Percentiles rank a stretch among this genome's conserved stretches.
phyloP scores from a whole-genome alignment of 2,329 filamentous ascomycete species.

The Alternaria sp. region DNA sequence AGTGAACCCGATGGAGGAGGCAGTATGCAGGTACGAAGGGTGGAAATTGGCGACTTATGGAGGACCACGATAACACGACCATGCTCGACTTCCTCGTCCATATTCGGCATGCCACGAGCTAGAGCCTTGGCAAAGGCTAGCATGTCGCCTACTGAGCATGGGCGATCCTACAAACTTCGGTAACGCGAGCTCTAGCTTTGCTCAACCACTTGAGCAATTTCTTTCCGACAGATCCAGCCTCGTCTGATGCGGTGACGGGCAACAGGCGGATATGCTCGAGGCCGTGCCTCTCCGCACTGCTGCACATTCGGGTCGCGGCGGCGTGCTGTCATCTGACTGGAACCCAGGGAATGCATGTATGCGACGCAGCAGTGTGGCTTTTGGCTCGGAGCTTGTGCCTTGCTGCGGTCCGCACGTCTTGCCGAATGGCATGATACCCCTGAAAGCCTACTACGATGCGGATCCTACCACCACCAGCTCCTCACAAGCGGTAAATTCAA shows the following conservation, averaged over 20 bases:
- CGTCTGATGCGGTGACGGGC: background rate
- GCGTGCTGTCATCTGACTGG: background rate
- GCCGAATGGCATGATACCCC: constrained; percentile 14
- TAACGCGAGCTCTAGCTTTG: constrained; percentile 7
- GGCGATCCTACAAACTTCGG: constrained; percentile 9
- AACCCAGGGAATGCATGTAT: constrained; percentile 16
- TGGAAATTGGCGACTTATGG: constrained; percentile 10
- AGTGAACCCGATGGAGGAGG: background rate
- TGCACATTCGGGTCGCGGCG: background rate
- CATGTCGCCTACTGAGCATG: constrained; percentile 5
- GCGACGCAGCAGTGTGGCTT: constrained; percentile 10
- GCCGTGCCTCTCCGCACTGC: background rate
- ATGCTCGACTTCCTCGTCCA: background rate
- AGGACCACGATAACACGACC: background rate
- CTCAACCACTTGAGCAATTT: constrained; percentile 5
- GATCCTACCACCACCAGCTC: constrained; percentile 13
- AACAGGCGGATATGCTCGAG: background rate
- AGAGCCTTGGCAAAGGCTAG: background rate
- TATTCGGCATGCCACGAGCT: background rate
- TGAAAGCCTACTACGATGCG: constrained; percentile 13
- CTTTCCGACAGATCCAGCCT: background rate
- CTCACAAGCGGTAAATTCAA: constrained; percentile 17
- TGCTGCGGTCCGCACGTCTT: constrained; percentile 6
- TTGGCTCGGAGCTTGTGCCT: constrained; percentile 6
- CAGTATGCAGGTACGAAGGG: background rate